These are phyloP conservation scores for Lyophyllum semitale DNA, from an alignment of 768 basidiomycete species.

Conservation along the genomic window DNA sequence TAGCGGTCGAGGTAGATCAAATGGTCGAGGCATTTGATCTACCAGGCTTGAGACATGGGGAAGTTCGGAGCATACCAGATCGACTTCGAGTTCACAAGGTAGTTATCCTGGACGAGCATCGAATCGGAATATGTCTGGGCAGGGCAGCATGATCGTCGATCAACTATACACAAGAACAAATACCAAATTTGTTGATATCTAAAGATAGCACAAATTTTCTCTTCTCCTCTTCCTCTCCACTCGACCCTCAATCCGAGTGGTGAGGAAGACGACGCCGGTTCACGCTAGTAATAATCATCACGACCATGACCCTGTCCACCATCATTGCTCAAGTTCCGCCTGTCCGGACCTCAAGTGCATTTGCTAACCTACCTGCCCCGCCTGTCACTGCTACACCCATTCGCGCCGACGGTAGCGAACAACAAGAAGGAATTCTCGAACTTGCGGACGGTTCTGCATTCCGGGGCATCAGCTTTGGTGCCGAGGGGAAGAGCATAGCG, in stretches of 20 bases:
- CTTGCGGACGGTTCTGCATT: conserved; percentile 87
- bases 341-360: conserved; percentile 41
- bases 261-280: conserved; percentile 41
- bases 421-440: conserved; percentile 76
- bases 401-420: conserved; percentile 28
- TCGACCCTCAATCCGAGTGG: conserved; percentile 45
- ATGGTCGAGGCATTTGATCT: too few species aligned
- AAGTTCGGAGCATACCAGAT: too few species aligned
- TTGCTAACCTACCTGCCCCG: conserved; percentile 32
- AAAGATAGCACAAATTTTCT: conserved; percentile 37
- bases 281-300: conserved; percentile 16
- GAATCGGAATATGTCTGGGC: too few species aligned
- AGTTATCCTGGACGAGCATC: too few species aligned
- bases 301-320: conserved; percentile 20
- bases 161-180: conserved; percentile 31
- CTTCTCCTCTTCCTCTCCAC: conserved; percentile 55
- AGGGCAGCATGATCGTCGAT: too few species aligned
- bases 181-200: conserved; percentile 37
- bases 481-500: conserved; percentile 84
- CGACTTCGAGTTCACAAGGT: too few species aligned
- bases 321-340: conserved; percentile 24
- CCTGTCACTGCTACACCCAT: conserved; percentile 35
- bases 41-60: too few species aligned
- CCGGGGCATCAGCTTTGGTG: conserved; percentile 92
- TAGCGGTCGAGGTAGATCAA: too few species aligned